Evolutionary conservation across 208 protist species (phyloP), one percentile per base, ranked within the genome.

Genomic region (Naegleria gruberi): DNA sequence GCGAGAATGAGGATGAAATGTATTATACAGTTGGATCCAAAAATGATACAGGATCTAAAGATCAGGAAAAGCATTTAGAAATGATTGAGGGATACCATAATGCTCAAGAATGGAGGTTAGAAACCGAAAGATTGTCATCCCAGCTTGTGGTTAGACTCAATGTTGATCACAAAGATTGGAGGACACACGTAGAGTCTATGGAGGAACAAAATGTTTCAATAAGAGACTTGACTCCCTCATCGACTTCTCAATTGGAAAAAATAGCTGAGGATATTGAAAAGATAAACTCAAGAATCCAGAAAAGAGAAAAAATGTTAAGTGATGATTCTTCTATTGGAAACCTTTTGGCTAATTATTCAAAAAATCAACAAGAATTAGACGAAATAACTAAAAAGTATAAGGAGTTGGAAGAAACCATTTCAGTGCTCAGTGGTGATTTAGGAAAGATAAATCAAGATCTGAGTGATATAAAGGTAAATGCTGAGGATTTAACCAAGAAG

Each of bases 101-200:
- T 86, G 82, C 82, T 6, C 42, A 43, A 46, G 82, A 86, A 40
- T 86, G 82, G 82, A 46, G 43, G 12, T 47, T 86, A 12, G 82
- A 86, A 37, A 30, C 34, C 10, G 82, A 86, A n/a, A 30, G 34
- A 46, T 23, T 86, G 2, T 42, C 82, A 1, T 46, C 82, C 4
- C 82, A 86, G 19, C 82, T 86, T 12, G 82, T 86, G 19, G 41
- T 86, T 15, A 86, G 82, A 47, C 43, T 86, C 7, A 86, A 86
- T 86, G 82, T 86, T 15, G 82, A 86, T 46, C 82, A 86, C 82
- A 86, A 86, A 40, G 82, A 86, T 47, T 86, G 82, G 82, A 86
- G 82, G n/a, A 86, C 82, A 17, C 82, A 86, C 15, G 43, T 86
- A 0, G 82, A 86, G n/a, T 47, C 42, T 7, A 86, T 86, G 82